Evolutionary conservation across 805 yeast species (phyloP), one percentile per base, ranked within the genome.

Genomic region (Citeromyces matritensis): DNA sequence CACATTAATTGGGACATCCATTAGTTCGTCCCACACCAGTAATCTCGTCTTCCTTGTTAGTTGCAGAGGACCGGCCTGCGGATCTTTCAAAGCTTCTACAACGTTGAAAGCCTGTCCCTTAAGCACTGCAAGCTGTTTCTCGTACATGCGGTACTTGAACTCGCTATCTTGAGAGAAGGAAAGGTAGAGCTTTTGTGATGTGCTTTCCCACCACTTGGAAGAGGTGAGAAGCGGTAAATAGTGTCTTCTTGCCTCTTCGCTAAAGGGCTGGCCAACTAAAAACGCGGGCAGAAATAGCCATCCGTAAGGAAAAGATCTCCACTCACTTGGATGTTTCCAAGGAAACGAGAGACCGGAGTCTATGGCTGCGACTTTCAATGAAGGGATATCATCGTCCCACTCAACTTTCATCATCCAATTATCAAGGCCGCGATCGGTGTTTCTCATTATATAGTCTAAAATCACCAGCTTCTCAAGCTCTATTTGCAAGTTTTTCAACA

Each of bases 291-390:
- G 49, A 41, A 71, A 76, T 15, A 78, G 51, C 88, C 88, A 78
- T 0, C 86, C 86, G 51, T 65, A 78, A 0, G 86, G 86, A 41
- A 73, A 78, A 1, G 82, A 73, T 34, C 86, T 53, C 83, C 85
- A 76, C 43, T 76, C 84, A 48, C 78, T 81, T 0, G 86, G 86
- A 39, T 76, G 83, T 42, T 78, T 77, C 84, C 84, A 78, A 4
- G 88, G 86, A 41, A 73, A 77, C 0, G 85, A 63, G 21, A 78
- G 55, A 0, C 85, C 85, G 10, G 81, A 74, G 42, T 78, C 86
- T 29, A 78, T 78, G 1, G 86, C 88, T 3, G 82, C 84, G 21
- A 78, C 58, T 31, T 56, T 60, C 9, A 78, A 36, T 1, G 26
- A 34, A 0, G 77, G 76, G 6, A 29, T 32, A 1, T 41, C 19